These are phyloP conservation scores for Singerocomus inundabilis DNA, from an alignment of 1,284 basidiomycete species.

Conservation along the genomic window DNA sequence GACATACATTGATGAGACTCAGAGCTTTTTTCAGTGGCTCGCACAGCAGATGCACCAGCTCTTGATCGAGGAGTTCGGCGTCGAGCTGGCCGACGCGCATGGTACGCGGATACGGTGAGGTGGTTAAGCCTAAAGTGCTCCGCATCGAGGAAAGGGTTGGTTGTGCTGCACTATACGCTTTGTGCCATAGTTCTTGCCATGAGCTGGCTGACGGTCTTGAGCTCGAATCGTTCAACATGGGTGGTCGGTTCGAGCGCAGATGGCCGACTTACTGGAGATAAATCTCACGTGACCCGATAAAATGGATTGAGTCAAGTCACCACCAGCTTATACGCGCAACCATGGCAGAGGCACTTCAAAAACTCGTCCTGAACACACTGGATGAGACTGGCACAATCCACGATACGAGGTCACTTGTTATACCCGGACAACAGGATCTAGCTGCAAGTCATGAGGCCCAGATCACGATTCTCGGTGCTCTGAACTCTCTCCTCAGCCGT, in stretches of 20 bases:
- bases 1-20: constrained; percentile 64
- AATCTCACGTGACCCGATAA: constrained; percentile 27
- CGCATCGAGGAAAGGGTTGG: constrained; percentile 50
- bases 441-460: constrained; percentile 73
- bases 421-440: constrained; percentile 61
- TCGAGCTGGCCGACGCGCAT: constrained; percentile 91
- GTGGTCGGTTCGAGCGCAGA: not conserved
- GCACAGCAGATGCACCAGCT: constrained; percentile 80
- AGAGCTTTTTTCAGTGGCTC: constrained; percentile 82
- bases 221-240: constrained; percentile 15
- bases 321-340: not conserved
- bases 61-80: constrained; percentile 88
- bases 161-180: constrained; percentile 62
- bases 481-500: constrained; percentile 85
- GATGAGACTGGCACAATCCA: constrained; percentile 57
- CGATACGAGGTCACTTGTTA: constrained; percentile 72
- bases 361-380: constrained; percentile 74
- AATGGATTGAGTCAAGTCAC: not conserved
- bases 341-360: constrained; percentile 79
- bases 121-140: constrained; percentile 34
- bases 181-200: constrained; percentile 46
- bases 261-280: not conserved
- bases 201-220: constrained; percentile 3
- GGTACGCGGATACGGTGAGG: constrained; percentile 44
- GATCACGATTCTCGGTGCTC: constrained; percentile 78